Base-by-base conservation (phyloP, 192 early-diverging fungal genomes). In the Funneliformis mosseae region DNA sequence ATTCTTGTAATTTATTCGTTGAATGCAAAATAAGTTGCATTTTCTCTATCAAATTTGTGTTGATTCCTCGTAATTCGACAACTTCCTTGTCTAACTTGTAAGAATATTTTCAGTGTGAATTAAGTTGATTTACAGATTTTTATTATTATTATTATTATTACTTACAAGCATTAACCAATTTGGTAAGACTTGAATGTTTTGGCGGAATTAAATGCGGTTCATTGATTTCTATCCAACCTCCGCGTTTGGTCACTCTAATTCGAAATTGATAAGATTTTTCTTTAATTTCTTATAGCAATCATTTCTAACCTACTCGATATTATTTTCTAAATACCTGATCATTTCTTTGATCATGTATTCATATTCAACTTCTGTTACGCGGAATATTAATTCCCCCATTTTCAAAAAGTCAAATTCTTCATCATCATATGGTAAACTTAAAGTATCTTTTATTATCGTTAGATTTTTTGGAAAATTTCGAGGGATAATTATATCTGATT, bases 211-310 rank as follows among this genome's bases (percentile, higher is more conserved):
- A 11, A 16, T 33, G 27, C 7, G 27, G 28, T 66, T 66, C 64
- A 27, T 10, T 33, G n/a, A 66, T 66, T 66, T 66, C 64, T 38
- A 66, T 38, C 64, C 64, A 66, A 66, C 64, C 64, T 66, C 64
- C 64, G 5, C 64, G 64, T 66, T 66, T 66, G 14, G 64, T 66
- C 28, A 66, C 64, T 25, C 64, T 66, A 66, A 66, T 16, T 66
- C 10, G 2, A 66, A 33, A 14, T 33, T 33, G 14, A 5, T 14
- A 2, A 33, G 33, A 3, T 33, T n/a, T n/a, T 33, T 33, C 33
- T 12, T 38, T 16, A 66, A 33, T 27, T 16, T n/a, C 8, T 63
- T 14, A 66, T 64, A 8, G 27, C 25, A 3, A 48, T 12, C 9
- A 3, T 48, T 12, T 46, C 8, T 46, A 46, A 46, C 11, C 45